phyloP scores from a whole-genome alignment of 1,139 yeast species.

The Magnusiomyces sp. region DNA sequence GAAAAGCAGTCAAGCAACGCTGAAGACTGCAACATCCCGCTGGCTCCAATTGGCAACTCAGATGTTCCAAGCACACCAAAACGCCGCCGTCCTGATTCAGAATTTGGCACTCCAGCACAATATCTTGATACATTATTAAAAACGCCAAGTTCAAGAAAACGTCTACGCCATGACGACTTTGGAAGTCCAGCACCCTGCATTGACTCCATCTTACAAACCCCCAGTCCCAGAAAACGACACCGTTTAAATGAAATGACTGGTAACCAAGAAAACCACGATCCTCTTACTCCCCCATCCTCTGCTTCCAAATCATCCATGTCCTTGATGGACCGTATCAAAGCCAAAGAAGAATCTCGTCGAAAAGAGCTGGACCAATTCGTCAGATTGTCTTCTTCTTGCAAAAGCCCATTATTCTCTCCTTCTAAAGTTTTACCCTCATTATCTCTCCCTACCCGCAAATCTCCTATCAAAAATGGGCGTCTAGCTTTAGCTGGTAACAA shows the following conservation, averaged over 20 bases:
- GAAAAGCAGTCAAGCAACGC: not conserved
- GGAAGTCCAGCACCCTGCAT: too few relatives aligned
- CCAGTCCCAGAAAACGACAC: too few relatives aligned
- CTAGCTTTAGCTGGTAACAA: too few relatives aligned
- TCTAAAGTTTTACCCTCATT: too few relatives aligned
- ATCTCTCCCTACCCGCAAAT: too few relatives aligned
- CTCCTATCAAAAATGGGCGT: too few relatives aligned
- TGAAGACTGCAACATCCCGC: not conserved
- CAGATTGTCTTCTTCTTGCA: not conserved
- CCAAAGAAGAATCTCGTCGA: constrained; percentile 24
- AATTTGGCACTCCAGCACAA: too few relatives aligned
- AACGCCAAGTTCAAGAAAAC: too few relatives aligned
- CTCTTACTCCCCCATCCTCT: not conserved
- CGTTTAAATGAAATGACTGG: too few relatives aligned
- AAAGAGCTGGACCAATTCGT: not conserved
- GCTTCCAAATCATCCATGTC: constrained; percentile 15
- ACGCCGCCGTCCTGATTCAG: too few relatives aligned
- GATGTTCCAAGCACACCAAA: not conserved
- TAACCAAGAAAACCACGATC: constrained; percentile 3
- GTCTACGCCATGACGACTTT: not conserved
- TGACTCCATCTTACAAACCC: too few relatives aligned
- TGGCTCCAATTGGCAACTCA: not conserved
- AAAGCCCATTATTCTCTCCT: not conserved
- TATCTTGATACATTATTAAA: too few relatives aligned
- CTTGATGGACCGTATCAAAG: constrained; percentile 28